Evolutionary conservation across 768 basidiomycete species (phyloP).

Genomic region (Rhizopogon roseolus): DNA sequence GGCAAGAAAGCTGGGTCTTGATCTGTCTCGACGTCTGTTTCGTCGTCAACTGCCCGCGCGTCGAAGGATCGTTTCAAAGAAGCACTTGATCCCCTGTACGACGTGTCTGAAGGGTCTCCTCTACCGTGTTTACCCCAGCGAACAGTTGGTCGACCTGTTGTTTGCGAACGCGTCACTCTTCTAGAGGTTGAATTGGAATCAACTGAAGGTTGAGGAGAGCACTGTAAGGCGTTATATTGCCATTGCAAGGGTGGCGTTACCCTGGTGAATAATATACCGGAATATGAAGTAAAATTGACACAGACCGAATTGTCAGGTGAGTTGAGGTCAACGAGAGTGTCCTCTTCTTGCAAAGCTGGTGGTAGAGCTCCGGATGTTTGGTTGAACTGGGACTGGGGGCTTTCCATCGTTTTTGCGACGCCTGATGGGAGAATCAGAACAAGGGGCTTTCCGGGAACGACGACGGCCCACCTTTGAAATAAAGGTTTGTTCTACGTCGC

Average conservation of each 20-base stretch:
- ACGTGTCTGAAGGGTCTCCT: slow-evolving; percentile 25
- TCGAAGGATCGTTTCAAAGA: slow-evolving; percentile 29
- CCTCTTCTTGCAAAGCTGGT: slow-evolving; percentile 12
- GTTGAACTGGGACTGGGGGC: slow-evolving; percentile 18
- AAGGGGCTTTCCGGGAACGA: not conserved
- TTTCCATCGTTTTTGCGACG: slow-evolving; percentile 28
- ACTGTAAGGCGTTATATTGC: slow-evolving; percentile 14
- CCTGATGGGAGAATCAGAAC: slow-evolving; percentile 25
- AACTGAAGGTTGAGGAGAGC: slow-evolving; percentile 10
- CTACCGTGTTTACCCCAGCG: slow-evolving; percentile 29
- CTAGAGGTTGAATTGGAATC: slow-evolving; percentile 19
- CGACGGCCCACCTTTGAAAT: slow-evolving; percentile 10
- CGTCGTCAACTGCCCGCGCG: slow-evolving; percentile 30
- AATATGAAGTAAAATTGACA: slow-evolving; percentile 24
- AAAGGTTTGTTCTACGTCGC: not conserved
- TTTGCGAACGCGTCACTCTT: slow-evolving; percentile 30
- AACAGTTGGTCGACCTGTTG: slow-evolving; percentile 27
- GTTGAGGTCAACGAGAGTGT: slow-evolving; percentile 20
- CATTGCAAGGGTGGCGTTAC: slow-evolving; percentile 17
- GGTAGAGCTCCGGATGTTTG: slow-evolving; percentile 5
- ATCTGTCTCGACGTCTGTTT: slow-evolving; percentile 27
- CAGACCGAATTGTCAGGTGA: slow-evolving; percentile 25
- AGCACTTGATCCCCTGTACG: slow-evolving; percentile 12
- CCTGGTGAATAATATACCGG: slow-evolving; percentile 21
- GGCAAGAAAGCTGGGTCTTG: slow-evolving; percentile 14